Percentiles rank a stretch among this genome's conserved stretches.
phyloP scores from a whole-genome alignment of 306 rosid species.

The Vachellia collinsii region DNA sequence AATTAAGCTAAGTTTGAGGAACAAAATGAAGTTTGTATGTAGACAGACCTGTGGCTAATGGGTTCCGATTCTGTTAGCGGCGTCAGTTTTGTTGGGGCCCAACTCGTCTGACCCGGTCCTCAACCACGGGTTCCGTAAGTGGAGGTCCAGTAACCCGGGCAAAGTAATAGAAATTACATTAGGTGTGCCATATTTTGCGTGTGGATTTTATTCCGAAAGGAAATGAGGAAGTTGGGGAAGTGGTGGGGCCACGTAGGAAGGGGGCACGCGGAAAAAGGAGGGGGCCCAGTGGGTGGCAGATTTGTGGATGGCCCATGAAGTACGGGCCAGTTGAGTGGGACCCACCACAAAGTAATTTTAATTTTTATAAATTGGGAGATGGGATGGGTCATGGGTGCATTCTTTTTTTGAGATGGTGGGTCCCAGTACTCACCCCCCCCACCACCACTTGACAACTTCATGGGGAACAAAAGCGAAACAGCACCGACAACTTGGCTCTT shows the following conservation, averaged over 20 bases:
- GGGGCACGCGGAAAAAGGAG: conserved; percentile 64
- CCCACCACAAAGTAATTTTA: conserved; percentile 55
- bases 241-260: conserved; percentile 44
- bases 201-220: too few relatives aligned
- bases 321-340: conserved; percentile 65
- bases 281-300: conserved; percentile 37
- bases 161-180: not conserved
- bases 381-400: too few relatives aligned
- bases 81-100: not conserved
- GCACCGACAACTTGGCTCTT: too few relatives aligned
- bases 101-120: not conserved
- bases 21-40: too few relatives aligned
- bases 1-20: too few relatives aligned
- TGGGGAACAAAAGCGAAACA: conserved; percentile 60
- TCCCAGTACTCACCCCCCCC: conserved; percentile 56
- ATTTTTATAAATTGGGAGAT: too few relatives aligned
- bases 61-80: too few relatives aligned
- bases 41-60: too few relatives aligned
- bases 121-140: not conserved
- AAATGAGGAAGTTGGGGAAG: too few relatives aligned
- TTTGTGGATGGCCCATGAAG: conserved; percentile 60
- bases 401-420: conserved; percentile 30
- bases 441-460: conserved; percentile 84
- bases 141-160: not conserved
- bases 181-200: too few relatives aligned